Evolutionary conservation across 2,329 filamentous ascomycete species (phyloP), one percentile per base, ranked within the genome.

Genomic region (Camptophora hylomeconis): DNA sequence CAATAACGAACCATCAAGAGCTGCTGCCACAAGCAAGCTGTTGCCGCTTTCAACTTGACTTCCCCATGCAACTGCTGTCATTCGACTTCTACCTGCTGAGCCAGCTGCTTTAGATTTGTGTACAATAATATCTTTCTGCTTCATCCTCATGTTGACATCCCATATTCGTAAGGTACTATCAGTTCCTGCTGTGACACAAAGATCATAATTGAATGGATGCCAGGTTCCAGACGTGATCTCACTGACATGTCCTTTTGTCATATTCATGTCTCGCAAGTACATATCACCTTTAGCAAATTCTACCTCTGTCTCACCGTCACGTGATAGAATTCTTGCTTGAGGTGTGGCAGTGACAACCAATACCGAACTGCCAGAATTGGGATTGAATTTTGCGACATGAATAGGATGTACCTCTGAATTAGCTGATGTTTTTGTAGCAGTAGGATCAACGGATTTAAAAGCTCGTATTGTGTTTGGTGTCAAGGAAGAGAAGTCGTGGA

Each of bases 221-320:
- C 89, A 98, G 20, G 78, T 79, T 13, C 82, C 87, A 13, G 77
- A 80, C 3, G 83, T 84, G 21, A 94, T 72, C 54, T 94, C 89
- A 3, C 86, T 86, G 29, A 94, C 75, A 55, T 98, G 89, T 2
- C 89, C 89, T 52, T 94, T 95, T 4, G 89, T 98, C 51, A 95
- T 86, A 56, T 94, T 73, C 79, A 95, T 92, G 52, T 98, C 89
- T 31, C 87, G 72, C 41, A 98, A 60, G 47, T 98, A 98, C 86
- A 95, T 95, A 51, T 98, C 89, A 24, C 89, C 89, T 57, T 98
- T 98, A 43, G 84, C 78, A 41, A 93, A 95, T 48, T 94, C 84
- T 1, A 78, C 77, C 26, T 92, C 46, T 5, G 80, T 67, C 24
- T 92, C 82, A 20, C 89, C 89, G 58, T 98, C 87, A 46, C 89